A percentile compares a stretch with the other conserved stretches of the same genome.
phyloP scores from a whole-genome alignment of 192 early-diverging fungal species.

The Geosiphon pyriformis region DNA sequence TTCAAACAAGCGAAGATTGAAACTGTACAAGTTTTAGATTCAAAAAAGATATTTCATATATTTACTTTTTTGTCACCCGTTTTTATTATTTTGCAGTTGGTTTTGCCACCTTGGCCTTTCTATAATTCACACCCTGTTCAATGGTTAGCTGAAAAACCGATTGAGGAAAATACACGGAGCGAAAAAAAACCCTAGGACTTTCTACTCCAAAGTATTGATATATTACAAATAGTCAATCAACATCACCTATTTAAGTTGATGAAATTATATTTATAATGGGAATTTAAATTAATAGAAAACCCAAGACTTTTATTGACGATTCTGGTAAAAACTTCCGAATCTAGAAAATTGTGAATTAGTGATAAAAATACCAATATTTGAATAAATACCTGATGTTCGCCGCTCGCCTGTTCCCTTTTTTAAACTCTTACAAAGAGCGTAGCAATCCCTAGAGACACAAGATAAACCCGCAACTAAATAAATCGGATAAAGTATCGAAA shows the following conservation, averaged over 20 bases:
- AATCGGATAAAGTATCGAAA: background rate
- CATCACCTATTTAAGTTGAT: background rate
- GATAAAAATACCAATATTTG: background rate
- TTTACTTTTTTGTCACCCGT: background rate
- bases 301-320: background rate
- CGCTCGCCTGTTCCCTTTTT: background rate
- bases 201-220: background rate
- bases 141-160: slow-evolving; percentile 11
- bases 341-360: too few species aligned
- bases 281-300: too few species aligned
- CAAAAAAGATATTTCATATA: background rate
- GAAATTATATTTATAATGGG: background rate
- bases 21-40: too few species aligned
- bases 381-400: background rate
- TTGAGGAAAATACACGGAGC: background rate
- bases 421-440: background rate
- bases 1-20: too few species aligned
- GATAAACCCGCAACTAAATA: background rate
- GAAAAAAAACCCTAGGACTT: too few species aligned
- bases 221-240: background rate
- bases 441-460: too few species aligned
- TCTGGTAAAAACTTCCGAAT: background rate
- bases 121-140: slow-evolving; percentile 20
- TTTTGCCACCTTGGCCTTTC: slow-evolving; percentile 15
- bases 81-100: background rate